Percentiles rank a stretch among this genome's conserved stretches.
phyloP scores from a whole-genome alignment of 164 flowering plant species.

The Stephania japonica region DNA sequence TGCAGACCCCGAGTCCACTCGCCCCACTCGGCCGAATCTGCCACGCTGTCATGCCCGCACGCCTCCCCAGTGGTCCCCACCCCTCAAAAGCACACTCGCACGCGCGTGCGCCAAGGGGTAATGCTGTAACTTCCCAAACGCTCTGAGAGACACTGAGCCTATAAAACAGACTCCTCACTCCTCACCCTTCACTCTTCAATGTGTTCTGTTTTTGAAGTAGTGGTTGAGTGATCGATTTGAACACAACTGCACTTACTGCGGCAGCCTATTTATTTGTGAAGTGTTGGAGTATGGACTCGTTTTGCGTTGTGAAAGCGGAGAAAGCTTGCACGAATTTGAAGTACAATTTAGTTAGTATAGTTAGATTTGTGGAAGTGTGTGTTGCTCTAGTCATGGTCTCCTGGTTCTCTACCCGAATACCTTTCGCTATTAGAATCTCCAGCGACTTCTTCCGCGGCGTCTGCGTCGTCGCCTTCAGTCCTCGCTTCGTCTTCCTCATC shows the following conservation, averaged over 20 bases:
- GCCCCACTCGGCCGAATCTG: neutral
- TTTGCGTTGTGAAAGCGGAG: slow-evolving; percentile 36
- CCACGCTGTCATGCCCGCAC: neutral
- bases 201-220: neutral
- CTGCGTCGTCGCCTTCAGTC: slow-evolving; percentile 26
- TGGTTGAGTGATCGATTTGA: no score
- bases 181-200: neutral
- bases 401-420: slow-evolving; percentile 41
- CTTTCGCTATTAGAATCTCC: slow-evolving; percentile 29
- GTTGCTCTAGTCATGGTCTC: slow-evolving; percentile 32
- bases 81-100: slow-evolving; percentile 3
- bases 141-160: neutral
- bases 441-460: slow-evolving; percentile 32
- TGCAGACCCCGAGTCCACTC: neutral
- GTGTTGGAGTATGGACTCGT: no score
- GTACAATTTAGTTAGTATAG: slow-evolving; percentile 29
- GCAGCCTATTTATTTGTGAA: no score
- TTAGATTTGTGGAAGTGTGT: slow-evolving; percentile 45
- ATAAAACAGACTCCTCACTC: neutral
- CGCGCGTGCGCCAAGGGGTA: neutral
- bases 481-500: slow-evolving; percentile 45
- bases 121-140: neutral
- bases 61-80: neutral
- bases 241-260: no score
- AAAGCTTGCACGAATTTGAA: slow-evolving; percentile 33